phyloP scores from a whole-genome alignment of 208 protist genomes.

The Angomonas deanei region DNA sequence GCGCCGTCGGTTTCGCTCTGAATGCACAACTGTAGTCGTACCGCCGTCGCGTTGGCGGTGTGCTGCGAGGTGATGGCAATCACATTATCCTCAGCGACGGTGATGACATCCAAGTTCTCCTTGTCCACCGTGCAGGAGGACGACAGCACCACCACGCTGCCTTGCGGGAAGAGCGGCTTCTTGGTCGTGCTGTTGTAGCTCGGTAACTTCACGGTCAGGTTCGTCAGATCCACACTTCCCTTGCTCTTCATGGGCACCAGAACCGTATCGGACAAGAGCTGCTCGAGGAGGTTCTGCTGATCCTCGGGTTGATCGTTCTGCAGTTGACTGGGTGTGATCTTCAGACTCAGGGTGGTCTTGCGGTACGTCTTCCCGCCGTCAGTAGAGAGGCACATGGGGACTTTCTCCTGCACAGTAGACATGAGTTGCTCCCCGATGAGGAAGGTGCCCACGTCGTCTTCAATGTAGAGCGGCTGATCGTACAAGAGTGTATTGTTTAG shows the following conservation, averaged over 20 bases:
- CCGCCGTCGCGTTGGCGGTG: constrained; percentile 19
- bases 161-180: not conserved
- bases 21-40: constrained; percentile 38
- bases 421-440: constrained; percentile 40
- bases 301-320: constrained; percentile 26
- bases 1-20: not conserved
- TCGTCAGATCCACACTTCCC: constrained; percentile 43
- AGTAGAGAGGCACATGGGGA: constrained; percentile 45
- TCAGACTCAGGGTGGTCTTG: constrained; percentile 23
- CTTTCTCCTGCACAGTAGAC: constrained; percentile 12
- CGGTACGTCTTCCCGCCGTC: constrained; percentile 41
- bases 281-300: constrained; percentile 28
- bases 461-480: constrained; percentile 38
- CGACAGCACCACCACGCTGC: not conserved
- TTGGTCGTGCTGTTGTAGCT: not conserved
- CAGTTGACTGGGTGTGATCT: constrained; percentile 34
- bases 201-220: constrained; percentile 13
- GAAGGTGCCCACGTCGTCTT: constrained; percentile 60
- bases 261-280: constrained; percentile 45
- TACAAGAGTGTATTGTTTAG: constrained; percentile 55
- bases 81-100: constrained; percentile 22
- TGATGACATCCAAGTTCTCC: constrained; percentile 36
- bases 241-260: constrained; percentile 41
- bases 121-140: constrained; percentile 29
- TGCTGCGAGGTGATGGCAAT: constrained; percentile 37